These are phyloP conservation scores for Linnemannia schmuckeri DNA, from an alignment of 192 early-diverging fungal genomes.

Conservation along the genomic window DNA sequence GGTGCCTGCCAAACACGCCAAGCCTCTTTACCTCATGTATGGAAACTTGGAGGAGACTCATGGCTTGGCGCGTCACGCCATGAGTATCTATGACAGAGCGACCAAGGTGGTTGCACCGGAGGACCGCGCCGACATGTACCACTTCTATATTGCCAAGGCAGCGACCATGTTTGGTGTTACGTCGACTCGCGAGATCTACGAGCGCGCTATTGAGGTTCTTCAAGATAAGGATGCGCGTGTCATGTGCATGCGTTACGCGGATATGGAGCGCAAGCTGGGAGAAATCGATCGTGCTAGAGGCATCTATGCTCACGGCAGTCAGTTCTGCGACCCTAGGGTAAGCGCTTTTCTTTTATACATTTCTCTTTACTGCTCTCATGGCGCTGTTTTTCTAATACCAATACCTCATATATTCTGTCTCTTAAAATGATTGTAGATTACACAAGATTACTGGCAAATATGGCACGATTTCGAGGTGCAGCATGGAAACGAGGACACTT, in stretches of 20 bases:
- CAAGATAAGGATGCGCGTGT: conserved; percentile 84
- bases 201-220: conserved; percentile 89
- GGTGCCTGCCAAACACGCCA: conserved; percentile 88
- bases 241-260: conserved; percentile 86
- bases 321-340: conserved; percentile 89
- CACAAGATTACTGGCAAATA: conserved; percentile 82
- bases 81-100: conserved; percentile 95
- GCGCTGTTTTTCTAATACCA: conserved; percentile 4
- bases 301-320: conserved; percentile 87
- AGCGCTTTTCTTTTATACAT: conserved; percentile 14
- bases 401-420: not conserved
- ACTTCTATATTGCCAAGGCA: conserved; percentile 92
- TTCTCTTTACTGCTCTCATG: not conserved
- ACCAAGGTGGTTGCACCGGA: conserved; percentile 82
- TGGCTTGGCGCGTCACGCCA: conserved; percentile 91
- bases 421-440: conserved; percentile 39
- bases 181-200: conserved; percentile 91
- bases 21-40: conserved; percentile 89
- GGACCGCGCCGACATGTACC: conserved; percentile 86
- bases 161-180: conserved; percentile 89
- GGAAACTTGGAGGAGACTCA: conserved; percentile 93
- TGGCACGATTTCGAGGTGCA: conserved; percentile 99
- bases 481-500: conserved; percentile 98
- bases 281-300: conserved; percentile 96
- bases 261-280: conserved; percentile 89